Percentiles rank a stretch among this genome's conserved stretches.
These are phyloP conservation scores for Durusdinium trenchii DNA, from an alignment of 73 alveolate genomes.

Conservation along the genomic window DNA sequence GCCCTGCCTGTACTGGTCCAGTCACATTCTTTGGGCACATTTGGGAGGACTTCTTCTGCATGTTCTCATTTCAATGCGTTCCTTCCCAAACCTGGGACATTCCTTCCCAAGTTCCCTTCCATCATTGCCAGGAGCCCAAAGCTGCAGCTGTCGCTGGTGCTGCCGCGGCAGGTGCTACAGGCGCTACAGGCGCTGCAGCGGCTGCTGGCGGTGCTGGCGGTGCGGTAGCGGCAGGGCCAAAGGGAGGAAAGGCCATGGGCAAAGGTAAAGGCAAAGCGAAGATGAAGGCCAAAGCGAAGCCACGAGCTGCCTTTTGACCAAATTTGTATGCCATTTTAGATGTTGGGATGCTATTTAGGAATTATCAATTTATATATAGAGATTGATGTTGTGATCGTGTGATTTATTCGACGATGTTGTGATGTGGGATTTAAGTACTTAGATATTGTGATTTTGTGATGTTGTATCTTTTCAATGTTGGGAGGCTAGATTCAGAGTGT, in stretches of 20 bases:
- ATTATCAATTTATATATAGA: too few species aligned
- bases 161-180: not conserved
- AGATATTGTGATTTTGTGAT: too few species aligned
- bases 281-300: conserved; percentile 71
- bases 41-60: too few species aligned
- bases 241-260: not conserved
- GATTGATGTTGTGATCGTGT: too few species aligned
- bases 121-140: conserved; percentile 9
- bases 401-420: too few species aligned
- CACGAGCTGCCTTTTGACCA: not conserved
- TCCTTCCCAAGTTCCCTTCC: not conserved
- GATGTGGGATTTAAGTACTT: too few species aligned
- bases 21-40: too few species aligned
- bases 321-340: not conserved
- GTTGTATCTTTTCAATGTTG: too few species aligned
- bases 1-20: too few species aligned
- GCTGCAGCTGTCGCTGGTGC: conserved; percentile 1
- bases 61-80: not conserved
- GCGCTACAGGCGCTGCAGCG: too few species aligned
- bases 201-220: not conserved
- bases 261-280: conserved; percentile 42
- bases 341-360: not conserved
- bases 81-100: not conserved
- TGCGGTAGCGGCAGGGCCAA: not conserved
- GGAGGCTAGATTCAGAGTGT: too few species aligned